Conservation (phyloP, 176 grass and related monocot genomes). For the Paspalum vaginatum region DNA sequence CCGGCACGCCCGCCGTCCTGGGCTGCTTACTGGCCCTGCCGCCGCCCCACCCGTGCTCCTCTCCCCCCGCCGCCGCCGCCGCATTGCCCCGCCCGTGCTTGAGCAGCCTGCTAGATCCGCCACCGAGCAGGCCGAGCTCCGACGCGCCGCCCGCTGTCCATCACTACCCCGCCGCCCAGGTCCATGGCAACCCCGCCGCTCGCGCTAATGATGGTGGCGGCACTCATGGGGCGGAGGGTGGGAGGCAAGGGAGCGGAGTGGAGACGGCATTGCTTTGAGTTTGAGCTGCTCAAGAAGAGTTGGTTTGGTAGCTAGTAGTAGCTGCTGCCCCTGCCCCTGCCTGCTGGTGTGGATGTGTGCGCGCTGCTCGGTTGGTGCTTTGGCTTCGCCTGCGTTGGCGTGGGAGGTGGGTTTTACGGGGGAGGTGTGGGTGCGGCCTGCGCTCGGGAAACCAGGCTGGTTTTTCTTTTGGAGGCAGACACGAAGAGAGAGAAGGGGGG, state of each 20-base stretch:
- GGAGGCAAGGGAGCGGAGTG: not conserved
- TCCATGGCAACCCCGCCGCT: constrained; percentile 34
- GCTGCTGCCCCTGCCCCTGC: no score
- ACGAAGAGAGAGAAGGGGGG: not conserved
- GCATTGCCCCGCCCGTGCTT: constrained; percentile 72
- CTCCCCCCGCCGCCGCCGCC: constrained; percentile 1
- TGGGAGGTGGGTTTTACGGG: constrained; percentile 33
- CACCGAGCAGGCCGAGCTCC: constrained; percentile 54
- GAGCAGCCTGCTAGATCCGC: constrained; percentile 57
- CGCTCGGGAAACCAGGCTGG: constrained; percentile 62
- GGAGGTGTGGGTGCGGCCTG: constrained; percentile 37
- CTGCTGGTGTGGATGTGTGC: not conserved
- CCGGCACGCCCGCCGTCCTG: not conserved
- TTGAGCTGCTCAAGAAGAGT: no score
- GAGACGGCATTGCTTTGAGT: constrained; percentile 26
- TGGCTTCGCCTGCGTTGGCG: not conserved
- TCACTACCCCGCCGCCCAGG: constrained; percentile 54
- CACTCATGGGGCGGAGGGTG: constrained; percentile 23
- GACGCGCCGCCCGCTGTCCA: constrained; percentile 37
- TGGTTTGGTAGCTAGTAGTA: not conserved
- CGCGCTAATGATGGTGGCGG: constrained; percentile 23
- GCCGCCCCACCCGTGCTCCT: constrained; percentile 52
- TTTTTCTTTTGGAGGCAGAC: constrained; percentile 75
- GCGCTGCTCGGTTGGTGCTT: not conserved
- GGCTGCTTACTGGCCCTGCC: constrained; percentile 49